A percentile compares a stretch with the other conserved stretches of the same genome.
Conservation (phyloP, 2,329 filamentous ascomycete genomes). For the Aspergillus jensenii region DNA sequence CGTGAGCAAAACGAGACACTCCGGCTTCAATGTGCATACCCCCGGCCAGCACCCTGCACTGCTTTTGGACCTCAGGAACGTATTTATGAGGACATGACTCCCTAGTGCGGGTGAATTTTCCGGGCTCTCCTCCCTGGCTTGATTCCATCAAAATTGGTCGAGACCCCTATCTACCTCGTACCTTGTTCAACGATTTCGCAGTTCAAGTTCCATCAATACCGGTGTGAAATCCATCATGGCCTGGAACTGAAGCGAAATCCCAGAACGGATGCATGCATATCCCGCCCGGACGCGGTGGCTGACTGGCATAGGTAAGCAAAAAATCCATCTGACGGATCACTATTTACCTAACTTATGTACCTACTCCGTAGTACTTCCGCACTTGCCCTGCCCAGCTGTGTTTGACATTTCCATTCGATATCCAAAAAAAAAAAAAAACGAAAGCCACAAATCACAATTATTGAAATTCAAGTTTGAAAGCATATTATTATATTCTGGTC, state of each 20-base stretch:
- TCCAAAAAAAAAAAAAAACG: neutral
- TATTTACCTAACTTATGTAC: no score
- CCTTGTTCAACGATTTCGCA: no score
- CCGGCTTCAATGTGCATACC: neutral
- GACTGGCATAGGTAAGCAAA: neutral
- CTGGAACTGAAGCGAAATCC: neutral
- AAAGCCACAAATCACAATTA: neutral
- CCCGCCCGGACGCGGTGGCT: no score
- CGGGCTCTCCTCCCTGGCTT: no score
- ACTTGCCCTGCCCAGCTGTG: neutral
- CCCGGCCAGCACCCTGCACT: neutral
- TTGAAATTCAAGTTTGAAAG: neutral
- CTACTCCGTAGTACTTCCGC: no score
- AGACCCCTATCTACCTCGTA: no score
- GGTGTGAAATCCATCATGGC: neutral
- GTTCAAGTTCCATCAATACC: neutral
- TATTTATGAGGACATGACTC: no score
- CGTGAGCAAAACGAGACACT: neutral
- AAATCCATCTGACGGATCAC: neutral
- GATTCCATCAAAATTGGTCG: no score
- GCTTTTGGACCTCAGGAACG: neutral
- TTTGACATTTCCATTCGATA: neutral
- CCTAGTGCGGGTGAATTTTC: no score
- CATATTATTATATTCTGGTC: neutral
- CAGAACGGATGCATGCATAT: neutral